Percentiles rank a stretch among this genome's conserved stretches.
phyloP scores from a whole-genome alignment of 257 asterid genomes.

The Solanum phureja region DNA sequence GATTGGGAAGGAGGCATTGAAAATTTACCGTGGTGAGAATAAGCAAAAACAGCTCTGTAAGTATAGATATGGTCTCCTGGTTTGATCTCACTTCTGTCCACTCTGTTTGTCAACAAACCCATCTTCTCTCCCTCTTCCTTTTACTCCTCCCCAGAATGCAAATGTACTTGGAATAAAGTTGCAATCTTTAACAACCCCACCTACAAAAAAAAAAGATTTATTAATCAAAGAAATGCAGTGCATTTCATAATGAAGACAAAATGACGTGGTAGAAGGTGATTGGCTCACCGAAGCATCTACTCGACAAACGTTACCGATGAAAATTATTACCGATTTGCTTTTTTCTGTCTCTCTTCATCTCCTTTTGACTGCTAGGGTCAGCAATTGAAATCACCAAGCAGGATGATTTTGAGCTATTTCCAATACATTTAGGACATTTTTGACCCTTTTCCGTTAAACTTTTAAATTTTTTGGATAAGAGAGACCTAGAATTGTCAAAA shows the following conservation, averaged over 20 bases:
- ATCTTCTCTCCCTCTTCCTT: conserved; percentile 13
- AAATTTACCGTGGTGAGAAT: conserved; percentile 67
- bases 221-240: not conserved
- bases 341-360: too few relatives aligned
- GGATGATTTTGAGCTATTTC: not conserved
- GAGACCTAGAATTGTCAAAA: not conserved
- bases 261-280: conserved; percentile 13
- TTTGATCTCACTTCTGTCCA: conserved; percentile 50
- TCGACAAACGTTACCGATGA: conserved; percentile 11
- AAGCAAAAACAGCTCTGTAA: conserved; percentile 69
- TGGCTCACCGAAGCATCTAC: conserved; percentile 12
- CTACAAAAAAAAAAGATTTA: not conserved
- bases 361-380: not conserved
- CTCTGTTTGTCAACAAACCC: conserved; percentile 79
- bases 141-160: not conserved
- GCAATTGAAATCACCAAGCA: not conserved
- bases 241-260: not conserved
- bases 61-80: conserved; percentile 86
- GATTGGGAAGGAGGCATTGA: not conserved
- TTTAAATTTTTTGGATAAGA: not conserved
- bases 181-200: not conserved
- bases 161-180: not conserved
- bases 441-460: too few relatives aligned
- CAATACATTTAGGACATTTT: not conserved
- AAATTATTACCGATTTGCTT: not conserved